These are phyloP conservation scores for Euclidium syriacum DNA, from an alignment of 345 rosid genomes.

Conservation along the genomic window DNA sequence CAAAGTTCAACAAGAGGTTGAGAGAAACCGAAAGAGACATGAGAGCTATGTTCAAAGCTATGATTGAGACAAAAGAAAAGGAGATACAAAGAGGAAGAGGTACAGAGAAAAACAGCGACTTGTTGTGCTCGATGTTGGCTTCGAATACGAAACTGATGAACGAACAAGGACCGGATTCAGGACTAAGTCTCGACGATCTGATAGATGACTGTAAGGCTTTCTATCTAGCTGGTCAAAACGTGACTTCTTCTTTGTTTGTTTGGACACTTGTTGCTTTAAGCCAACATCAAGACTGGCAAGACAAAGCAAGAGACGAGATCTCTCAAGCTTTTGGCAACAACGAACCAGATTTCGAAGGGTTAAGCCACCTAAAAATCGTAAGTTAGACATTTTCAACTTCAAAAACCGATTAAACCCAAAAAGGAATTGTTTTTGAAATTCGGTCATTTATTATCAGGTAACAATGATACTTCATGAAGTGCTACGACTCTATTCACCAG, in stretches of 20 bases:
- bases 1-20: conserved; percentile 40
- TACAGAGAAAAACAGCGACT: conserved; percentile 24
- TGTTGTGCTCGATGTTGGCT: conserved; percentile 31
- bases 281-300: conserved; percentile 56
- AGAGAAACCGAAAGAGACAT: conserved; percentile 31
- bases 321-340: conserved; percentile 30
- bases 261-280: conserved; percentile 53
- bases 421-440: not conserved
- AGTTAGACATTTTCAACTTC: conserved; percentile 18
- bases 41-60: conserved; percentile 32
- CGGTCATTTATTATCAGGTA: conserved; percentile 14
- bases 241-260: conserved; percentile 42
- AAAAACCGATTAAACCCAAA: not conserved
- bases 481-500: conserved; percentile 32
- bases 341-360: conserved; percentile 37
- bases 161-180: conserved; percentile 30
- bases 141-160: conserved; percentile 21
- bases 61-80: conserved; percentile 33
- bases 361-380: conserved; percentile 36
- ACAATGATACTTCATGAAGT: conserved; percentile 35
- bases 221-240: conserved; percentile 67
- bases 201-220: conserved; percentile 64
- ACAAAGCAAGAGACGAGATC: conserved; percentile 48
- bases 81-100: conserved; percentile 30
- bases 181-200: conserved; percentile 30